Conservation (phyloP, 306 rosid genomes). For the Quercus wislizeni region DNA sequence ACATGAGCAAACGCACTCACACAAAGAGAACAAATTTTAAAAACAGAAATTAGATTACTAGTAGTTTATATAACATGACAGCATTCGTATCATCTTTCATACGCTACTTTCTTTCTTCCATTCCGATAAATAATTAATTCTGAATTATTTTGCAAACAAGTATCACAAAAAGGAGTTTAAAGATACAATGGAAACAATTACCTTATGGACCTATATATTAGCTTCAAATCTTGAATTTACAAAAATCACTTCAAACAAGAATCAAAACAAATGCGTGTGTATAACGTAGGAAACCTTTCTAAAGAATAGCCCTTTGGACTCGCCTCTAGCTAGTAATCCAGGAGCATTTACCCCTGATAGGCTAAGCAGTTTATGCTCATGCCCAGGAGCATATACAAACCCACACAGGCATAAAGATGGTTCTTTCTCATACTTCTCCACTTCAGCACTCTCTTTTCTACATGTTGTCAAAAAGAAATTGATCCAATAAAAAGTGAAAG, state of each 20-base stretch:
- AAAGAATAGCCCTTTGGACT: too few species aligned
- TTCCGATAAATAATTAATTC: not conserved
- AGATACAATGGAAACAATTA: not conserved
- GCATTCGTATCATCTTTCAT: not conserved
- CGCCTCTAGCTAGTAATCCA: too few species aligned
- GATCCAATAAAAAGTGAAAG: not conserved
- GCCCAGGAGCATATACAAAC: too few species aligned
- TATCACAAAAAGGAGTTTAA: not conserved
- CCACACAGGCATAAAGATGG: rapidly evolving
- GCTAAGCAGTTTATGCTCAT: too few species aligned
- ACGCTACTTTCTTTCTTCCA: not conserved
- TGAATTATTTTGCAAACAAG: not conserved
- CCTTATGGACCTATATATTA: not conserved
- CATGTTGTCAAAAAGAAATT: not conserved
- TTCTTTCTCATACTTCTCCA: not conserved
- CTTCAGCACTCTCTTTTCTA: not conserved
- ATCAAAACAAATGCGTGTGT: rapidly evolving
- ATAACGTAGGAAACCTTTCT: too few species aligned
- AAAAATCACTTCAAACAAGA: not conserved
- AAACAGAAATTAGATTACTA: not conserved
- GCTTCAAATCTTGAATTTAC: not conserved
- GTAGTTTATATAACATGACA: not conserved
- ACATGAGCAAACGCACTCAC: not conserved
- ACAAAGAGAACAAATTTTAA: not conserved
- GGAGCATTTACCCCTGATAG: too few species aligned